phyloP scores from a whole-genome alignment of 1,284 basidiomycete species.

The Malassezia yamatoensis region DNA sequence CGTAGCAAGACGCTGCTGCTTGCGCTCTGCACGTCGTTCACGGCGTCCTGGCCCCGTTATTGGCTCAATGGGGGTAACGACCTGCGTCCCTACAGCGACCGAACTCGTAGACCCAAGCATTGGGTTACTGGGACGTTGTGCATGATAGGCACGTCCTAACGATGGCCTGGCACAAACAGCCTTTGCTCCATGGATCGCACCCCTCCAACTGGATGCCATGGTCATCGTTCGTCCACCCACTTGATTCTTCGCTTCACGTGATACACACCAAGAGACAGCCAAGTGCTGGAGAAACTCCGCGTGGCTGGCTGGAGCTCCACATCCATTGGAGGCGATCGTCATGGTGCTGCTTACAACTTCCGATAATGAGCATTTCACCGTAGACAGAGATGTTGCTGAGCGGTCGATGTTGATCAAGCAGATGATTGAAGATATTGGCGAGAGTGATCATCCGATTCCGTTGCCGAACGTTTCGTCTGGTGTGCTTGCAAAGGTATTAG shows the following conservation, averaged over 20 bases:
- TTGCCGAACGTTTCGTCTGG: slow-evolving; percentile 91
- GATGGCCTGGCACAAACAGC: not conserved
- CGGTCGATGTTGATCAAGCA: slow-evolving; percentile 95
- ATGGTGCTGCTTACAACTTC: slow-evolving; percentile 55
- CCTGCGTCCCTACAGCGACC: not conserved
- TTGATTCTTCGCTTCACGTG: slow-evolving; percentile 8
- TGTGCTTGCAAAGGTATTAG: slow-evolving; percentile 95
- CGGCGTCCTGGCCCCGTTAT: slow-evolving; percentile 15
- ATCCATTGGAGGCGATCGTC: not conserved
- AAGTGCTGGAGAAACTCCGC: no score
- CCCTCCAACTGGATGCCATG: slow-evolving; percentile 5
- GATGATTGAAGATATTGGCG: slow-evolving; percentile 69
- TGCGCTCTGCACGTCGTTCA: slow-evolving; percentile 30
- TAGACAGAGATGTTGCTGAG: slow-evolving; percentile 88
- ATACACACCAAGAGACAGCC: not conserved
- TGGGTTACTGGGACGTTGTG: not conserved
- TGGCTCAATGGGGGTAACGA: not conserved
- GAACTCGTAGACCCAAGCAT: slow-evolving; percentile 2
- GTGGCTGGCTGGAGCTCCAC: no score
- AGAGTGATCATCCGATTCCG: slow-evolving; percentile 67
- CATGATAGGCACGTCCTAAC: not conserved
- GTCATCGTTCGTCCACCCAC: not conserved
- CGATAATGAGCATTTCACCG: slow-evolving; percentile 87
- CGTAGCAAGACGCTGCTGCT: slow-evolving; percentile 26
- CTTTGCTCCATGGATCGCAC: not conserved